Conservation (phyloP, 163 green algal genomes). For the Trebouxia gelatinosa region DNA sequence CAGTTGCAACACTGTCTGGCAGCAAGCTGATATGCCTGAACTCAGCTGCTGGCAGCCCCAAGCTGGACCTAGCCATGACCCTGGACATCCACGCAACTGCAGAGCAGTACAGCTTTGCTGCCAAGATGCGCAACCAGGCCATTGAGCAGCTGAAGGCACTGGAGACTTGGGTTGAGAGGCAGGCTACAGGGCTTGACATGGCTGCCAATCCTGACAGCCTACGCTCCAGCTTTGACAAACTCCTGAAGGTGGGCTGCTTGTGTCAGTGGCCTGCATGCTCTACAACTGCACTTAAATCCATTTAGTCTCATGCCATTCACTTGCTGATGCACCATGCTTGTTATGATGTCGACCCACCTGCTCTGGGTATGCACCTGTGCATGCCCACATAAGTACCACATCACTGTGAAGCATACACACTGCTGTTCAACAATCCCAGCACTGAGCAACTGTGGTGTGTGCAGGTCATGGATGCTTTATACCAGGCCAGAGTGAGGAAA, state of each 20-base stretch:
- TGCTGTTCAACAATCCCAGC: too few species aligned
- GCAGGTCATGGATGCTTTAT: slow-evolving; percentile 78
- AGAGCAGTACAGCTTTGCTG: slow-evolving; percentile 53
- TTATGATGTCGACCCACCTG: not conserved
- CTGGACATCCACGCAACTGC: slow-evolving; percentile 60
- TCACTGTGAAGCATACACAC: not conserved
- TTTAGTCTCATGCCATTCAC: too few species aligned
- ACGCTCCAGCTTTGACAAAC: slow-evolving; percentile 52
- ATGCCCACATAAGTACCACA: not conserved
- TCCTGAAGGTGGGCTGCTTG: slow-evolving; percentile 56
- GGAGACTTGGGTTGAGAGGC: slow-evolving; percentile 66
- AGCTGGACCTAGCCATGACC: slow-evolving; percentile 60
- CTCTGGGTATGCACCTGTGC: not conserved
- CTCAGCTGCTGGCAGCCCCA: slow-evolving; percentile 54
- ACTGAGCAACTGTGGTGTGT: not conserved
- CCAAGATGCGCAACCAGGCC: slow-evolving; percentile 59
- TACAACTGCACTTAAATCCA: too few species aligned
- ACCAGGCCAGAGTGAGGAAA: slow-evolving; percentile 64
- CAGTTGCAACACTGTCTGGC: slow-evolving; percentile 50
- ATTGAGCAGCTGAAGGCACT: slow-evolving; percentile 58
- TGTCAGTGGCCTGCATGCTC: too few species aligned
- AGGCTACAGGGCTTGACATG: slow-evolving; percentile 67
- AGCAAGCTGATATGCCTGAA: slow-evolving; percentile 65
- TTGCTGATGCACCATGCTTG: not conserved
- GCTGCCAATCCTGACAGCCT: slow-evolving; percentile 61